Conservation (phyloP, 805 yeast species). For the Blastobotrys americana region DNA sequence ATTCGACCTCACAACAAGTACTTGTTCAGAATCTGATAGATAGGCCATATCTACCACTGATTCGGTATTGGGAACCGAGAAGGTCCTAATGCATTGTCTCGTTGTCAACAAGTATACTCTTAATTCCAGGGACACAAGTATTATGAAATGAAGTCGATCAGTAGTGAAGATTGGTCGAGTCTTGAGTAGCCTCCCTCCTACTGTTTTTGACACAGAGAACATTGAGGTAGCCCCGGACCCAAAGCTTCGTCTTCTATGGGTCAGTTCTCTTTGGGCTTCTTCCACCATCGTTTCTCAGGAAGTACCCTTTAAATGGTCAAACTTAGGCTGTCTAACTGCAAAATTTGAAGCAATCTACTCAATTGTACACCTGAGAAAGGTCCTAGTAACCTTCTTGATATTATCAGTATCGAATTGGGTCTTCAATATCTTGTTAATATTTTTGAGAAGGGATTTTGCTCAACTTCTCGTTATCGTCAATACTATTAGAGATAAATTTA, state of each 20-base stretch:
- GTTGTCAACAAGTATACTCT: conserved; percentile 32
- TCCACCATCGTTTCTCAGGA: no score
- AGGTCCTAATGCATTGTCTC: conserved; percentile 27
- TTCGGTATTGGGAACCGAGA: conserved; percentile 27
- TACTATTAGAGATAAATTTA: no score
- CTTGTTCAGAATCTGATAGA: conserved; percentile 18
- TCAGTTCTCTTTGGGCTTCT: no score
- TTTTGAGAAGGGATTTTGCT: no score
- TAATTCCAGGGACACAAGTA: conserved; percentile 33
- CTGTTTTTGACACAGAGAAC: conserved; percentile 22
- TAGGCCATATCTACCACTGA: conserved; percentile 29
- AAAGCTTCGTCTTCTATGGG: conserved; percentile 3
- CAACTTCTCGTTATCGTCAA: no score
- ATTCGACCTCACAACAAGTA: conserved; percentile 26
- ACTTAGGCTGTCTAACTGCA: no score
- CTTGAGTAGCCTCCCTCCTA: conserved; percentile 33
- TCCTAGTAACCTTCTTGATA: no score
- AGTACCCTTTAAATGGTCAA: no score
- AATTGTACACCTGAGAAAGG: no score
- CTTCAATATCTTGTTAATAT: no score
- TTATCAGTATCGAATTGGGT: no score
- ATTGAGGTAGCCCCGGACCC: conserved; percentile 19
- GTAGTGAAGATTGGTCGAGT: conserved; percentile 32
- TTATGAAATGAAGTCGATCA: conserved; percentile 28
- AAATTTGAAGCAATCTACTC: no score